Percentiles rank a stretch among this genome's conserved stretches.
Conservation (phyloP, 768 basidiomycete species). For the Amanita phalloides region DNA sequence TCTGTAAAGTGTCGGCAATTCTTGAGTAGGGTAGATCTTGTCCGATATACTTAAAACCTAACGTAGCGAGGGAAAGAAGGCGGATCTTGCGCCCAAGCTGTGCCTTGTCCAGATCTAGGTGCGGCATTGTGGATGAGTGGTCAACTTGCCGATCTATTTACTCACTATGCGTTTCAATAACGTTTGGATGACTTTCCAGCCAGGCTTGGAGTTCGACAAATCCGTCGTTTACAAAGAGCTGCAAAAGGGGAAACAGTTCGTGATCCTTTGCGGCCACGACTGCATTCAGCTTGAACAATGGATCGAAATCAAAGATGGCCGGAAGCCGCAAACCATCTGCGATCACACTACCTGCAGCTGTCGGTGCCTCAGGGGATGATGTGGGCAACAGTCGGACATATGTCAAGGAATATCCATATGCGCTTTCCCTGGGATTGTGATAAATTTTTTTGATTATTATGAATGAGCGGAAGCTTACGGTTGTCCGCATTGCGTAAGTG, state of each 20-base stretch:
- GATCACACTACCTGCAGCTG: slow-evolving; percentile 51
- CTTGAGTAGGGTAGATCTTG: slow-evolving; percentile 61
- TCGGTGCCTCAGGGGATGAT: slow-evolving; percentile 36
- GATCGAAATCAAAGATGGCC: slow-evolving; percentile 69
- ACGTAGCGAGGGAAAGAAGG: slow-evolving; percentile 62
- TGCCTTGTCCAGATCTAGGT: slow-evolving; percentile 41
- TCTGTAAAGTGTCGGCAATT: slow-evolving; percentile 58
- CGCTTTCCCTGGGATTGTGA: slow-evolving; percentile 30
- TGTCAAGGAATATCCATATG: slow-evolving; percentile 56
- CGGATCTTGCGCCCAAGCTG: slow-evolving; percentile 74
- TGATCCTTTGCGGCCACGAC: slow-evolving; percentile 56
- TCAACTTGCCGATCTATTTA: slow-evolving; percentile 4
- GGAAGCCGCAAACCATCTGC: slow-evolving; percentile 56
- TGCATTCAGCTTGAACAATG: slow-evolving; percentile 66
- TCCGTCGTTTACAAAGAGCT: slow-evolving; percentile 60
- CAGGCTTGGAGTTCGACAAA: slow-evolving; percentile 54
- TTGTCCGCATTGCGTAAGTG: slow-evolving; percentile 45
- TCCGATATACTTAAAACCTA: slow-evolving; percentile 71
- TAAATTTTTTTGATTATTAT: slow-evolving; percentile 4
- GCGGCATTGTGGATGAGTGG: slow-evolving; percentile 4
- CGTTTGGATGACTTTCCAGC: slow-evolving; percentile 36
- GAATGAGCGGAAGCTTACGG: slow-evolving; percentile 30
- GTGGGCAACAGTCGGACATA: slow-evolving; percentile 53
- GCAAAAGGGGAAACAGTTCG: slow-evolving; percentile 65
- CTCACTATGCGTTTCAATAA: slow-evolving; percentile 51